Base-by-base conservation (phyloP, 352 stramenopile species). In the Albugo laibachii region DNA sequence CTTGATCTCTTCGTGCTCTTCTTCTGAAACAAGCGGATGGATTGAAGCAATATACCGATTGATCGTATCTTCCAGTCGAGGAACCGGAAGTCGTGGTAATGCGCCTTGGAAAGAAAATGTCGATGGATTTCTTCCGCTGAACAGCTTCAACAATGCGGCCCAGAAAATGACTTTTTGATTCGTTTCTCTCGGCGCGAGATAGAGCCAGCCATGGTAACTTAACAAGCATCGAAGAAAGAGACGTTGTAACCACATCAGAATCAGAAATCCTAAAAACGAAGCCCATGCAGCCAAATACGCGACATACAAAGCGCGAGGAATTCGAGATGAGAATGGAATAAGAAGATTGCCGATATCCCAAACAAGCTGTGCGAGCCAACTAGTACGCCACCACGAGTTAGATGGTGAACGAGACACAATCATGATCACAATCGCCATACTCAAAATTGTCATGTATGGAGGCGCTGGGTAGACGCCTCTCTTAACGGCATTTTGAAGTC, bases 51-150 rank as follows among this genome's bases (percentile, higher is more conserved):
- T 60, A 52, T 96, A 97, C 38, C 80, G 69, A 34, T 68, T 49
- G 12, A 97, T 62, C 5, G 92, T 97, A 41, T 96, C 83, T 49
- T 95, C 88, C 11, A 98, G 69, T 20, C 78, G 57, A 0, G 92
- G 92, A 49, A 98, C 63, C 11, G 93, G 94, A 36, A 97, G 67
- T 12, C 75, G 68, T 6, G 93, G 91, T 19, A 98, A 54, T 12
- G 83, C 74, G 35, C 76, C 63, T 58, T 98, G 94, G 54, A 89
- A 95, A 47, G 73, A 83, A 58, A 92, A 95, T 41, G 80, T 93
- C 11, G 93, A 58, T 15, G 78, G 80, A 49, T 83, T 82, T 36
- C 52, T 58, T n/a, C 76, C 79, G 42, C 72, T 63, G 19, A 94
- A 62, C 11, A 93, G 47, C 63, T 93, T 93, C 46, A 93, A 63